Percentiles rank a stretch among this genome's conserved stretches.
These are phyloP conservation scores for Saccharomycopsis babjevae DNA, from an alignment of 805 yeast species.

Conservation along the genomic window DNA sequence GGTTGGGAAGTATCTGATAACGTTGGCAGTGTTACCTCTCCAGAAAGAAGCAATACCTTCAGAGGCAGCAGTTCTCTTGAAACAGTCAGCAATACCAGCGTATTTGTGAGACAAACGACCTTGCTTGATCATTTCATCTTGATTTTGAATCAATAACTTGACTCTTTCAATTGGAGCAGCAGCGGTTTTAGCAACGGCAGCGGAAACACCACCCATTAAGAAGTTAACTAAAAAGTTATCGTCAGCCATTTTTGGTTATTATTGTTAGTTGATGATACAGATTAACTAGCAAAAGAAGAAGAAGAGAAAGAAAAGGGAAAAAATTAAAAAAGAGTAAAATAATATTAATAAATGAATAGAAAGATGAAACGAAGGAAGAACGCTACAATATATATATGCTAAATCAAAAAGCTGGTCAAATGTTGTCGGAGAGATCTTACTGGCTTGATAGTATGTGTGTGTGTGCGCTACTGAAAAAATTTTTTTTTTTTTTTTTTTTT, in stretches of 20 bases:
- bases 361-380: background rate
- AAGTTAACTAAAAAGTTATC: constrained; percentile 47
- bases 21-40: constrained; percentile 99
- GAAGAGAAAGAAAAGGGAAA: background rate
- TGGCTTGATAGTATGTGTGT: background rate
- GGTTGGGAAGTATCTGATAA: constrained; percentile 97
- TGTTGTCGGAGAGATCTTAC: background rate
- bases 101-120: constrained; percentile 82
- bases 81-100: constrained; percentile 87
- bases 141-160: constrained; percentile 91
- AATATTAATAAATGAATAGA: background rate
- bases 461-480: background rate
- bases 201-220: constrained; percentile 98
- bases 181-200: constrained; percentile 95
- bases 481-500: background rate
- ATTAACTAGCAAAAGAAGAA: background rate
- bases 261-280: background rate
- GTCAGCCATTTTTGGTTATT: background rate
- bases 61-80: constrained; percentile 84
- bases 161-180: constrained; percentile 98
- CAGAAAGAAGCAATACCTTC: constrained; percentile 92
- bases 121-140: constrained; percentile 96
- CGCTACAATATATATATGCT: background rate
- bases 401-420: background rate
- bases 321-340: background rate